A percentile compares a stretch with the other conserved stretches of the same genome.
Evolutionary conservation across 768 basidiomycete species (phyloP).

Genomic region (Phylloporus sp.): DNA sequence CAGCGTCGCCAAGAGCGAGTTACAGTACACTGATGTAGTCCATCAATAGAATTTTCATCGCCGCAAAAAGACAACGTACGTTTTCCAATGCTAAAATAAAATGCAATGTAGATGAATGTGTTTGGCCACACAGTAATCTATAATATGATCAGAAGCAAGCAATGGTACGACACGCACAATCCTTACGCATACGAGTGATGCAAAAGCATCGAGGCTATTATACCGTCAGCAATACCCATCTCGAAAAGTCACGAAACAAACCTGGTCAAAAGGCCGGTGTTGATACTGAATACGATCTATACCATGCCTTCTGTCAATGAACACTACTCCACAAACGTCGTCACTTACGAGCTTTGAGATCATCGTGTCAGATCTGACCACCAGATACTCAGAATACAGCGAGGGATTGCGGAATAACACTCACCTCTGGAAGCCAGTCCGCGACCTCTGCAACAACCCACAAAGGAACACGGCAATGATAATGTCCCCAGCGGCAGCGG

Average conservation of each 20-base stretch:
- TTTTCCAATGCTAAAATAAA: conserved; percentile 57
- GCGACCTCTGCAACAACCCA: conserved; percentile 40
- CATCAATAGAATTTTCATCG: neutral
- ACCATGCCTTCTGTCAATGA: neutral
- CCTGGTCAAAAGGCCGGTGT: conserved; percentile 34
- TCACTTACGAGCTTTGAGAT: conserved; percentile 39
- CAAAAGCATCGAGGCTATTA: conserved; percentile 44
- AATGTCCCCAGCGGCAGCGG: conserved; percentile 44
- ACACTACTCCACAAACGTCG: neutral
- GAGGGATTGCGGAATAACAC: neutral
- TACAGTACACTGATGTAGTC: conserved; percentile 46
- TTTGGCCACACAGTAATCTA: conserved; percentile 46
- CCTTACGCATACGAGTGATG: conserved; percentile 47
- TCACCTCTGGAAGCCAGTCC: conserved; percentile 47
- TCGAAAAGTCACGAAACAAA: conserved; percentile 3
- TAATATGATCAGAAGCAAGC: neutral
- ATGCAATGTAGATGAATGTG: conserved; percentile 53
- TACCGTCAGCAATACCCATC: conserved; percentile 4
- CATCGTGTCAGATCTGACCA: conserved; percentile 41
- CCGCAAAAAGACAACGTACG: conserved; percentile 35
- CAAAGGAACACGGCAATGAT: conserved; percentile 46
- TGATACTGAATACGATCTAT: conserved; percentile 52
- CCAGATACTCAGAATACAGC: neutral
- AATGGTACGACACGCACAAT: neutral
- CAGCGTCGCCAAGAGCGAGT: conserved; percentile 55